Conservation (phyloP, 805 yeast species). For the Zygosaccharomyces siamensis region DNA sequence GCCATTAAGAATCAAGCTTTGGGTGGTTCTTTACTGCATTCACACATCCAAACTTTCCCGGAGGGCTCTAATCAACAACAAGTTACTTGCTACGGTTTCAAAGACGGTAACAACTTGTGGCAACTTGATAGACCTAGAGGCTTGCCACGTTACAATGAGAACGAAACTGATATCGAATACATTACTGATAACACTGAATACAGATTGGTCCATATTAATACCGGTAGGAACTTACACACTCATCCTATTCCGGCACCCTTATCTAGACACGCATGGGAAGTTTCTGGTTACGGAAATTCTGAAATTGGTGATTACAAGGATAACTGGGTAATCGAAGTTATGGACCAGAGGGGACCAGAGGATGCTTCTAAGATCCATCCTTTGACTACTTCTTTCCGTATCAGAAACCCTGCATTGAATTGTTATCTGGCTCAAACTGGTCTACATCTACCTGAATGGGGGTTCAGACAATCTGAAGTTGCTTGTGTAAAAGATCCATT, state of each 20-base stretch:
- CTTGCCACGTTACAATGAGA: conserved; percentile 25
- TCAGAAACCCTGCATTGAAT: conserved; percentile 56
- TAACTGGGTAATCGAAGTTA: conserved; percentile 86
- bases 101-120: conserved; percentile 86
- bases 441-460: conserved; percentile 70
- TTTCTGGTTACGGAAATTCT: conserved; percentile 77
- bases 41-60: conserved; percentile 82
- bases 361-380: conserved; percentile 56
- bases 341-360: conserved; percentile 55
- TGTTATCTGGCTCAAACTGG: conserved; percentile 80
- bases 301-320: conserved; percentile 74
- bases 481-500: conserved; percentile 59
- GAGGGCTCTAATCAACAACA: conserved; percentile 94
- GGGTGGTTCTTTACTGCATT: conserved; percentile 76
- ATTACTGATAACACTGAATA: conserved; percentile 61
- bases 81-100: conserved; percentile 85
- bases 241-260: conserved; percentile 77
- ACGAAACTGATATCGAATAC: conserved; percentile 32
- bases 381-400: conserved; percentile 67
- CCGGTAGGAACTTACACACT: conserved; percentile 76
- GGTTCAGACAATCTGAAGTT: conserved; percentile 78
- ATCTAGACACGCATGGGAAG: conserved; percentile 65
- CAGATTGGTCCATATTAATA: conserved; percentile 63
- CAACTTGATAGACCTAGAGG: conserved; percentile 56
- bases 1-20: conserved; percentile 59